Percentiles rank a stretch among this genome's conserved stretches.
Evolutionary conservation across 257 asterid genomes (phyloP).

Genomic region (Fraxinus pennsylvanica): DNA sequence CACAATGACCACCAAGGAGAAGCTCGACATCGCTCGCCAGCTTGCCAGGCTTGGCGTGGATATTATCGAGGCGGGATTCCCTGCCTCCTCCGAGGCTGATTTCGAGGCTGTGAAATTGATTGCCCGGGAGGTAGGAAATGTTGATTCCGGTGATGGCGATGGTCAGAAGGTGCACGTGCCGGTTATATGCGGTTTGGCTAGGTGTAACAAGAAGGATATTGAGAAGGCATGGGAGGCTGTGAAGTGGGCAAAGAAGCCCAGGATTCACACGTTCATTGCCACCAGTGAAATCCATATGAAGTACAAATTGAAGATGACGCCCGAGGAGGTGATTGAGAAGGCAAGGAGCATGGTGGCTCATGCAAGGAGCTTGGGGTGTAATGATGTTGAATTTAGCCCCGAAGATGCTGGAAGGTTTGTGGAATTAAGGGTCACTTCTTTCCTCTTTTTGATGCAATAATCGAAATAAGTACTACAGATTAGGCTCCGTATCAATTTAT

Average conservation of each 20-base stretch:
- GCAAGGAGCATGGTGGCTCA: conserved; percentile 87
- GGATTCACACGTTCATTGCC: conserved; percentile 95
- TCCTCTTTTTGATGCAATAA: not conserved
- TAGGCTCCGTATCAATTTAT: not conserved
- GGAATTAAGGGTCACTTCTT: not conserved
- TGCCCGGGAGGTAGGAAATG: conserved; percentile 74
- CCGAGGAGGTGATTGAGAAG: conserved; percentile 72
- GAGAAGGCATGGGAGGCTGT: conserved; percentile 98
- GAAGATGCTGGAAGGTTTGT: conserved; percentile 97
- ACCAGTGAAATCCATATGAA: conserved; percentile 95
- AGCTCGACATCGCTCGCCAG: conserved; percentile 81
- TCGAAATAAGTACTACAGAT: not conserved
- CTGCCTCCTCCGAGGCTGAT: conserved; percentile 91
- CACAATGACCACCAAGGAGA: conserved; percentile 91
- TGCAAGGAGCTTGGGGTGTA: conserved; percentile 86
- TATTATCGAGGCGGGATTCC: conserved; percentile 94
- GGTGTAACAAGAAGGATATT: conserved; percentile 89
- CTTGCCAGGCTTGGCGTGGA: conserved; percentile 91
- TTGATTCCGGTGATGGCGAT: conserved; percentile 29
- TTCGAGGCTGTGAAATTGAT: conserved; percentile 79
- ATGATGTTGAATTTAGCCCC: conserved; percentile 94
- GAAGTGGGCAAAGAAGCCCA: conserved; percentile 73
- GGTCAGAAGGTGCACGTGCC: conserved; percentile 48
- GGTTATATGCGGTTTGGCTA: conserved; percentile 85
- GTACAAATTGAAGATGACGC: conserved; percentile 79